phyloP scores from a whole-genome alignment of 345 rosid species.

The Jatropha curcas region DNA sequence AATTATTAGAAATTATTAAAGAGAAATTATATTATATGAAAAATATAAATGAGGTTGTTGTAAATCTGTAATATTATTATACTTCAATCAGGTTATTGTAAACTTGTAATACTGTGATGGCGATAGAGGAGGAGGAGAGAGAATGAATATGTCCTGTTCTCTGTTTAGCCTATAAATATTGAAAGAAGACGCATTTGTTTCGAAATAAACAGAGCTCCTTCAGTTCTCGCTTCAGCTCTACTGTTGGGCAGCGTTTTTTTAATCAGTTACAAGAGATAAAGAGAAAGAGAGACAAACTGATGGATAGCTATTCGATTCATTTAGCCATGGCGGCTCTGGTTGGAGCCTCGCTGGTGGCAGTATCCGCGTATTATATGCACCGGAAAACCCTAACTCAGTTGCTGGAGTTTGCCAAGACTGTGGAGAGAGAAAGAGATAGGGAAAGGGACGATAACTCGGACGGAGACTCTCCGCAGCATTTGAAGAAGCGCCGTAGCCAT shows the following conservation, averaged over 20 bases:
- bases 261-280: no score
- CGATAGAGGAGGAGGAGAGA: background rate
- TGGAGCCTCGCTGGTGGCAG: constrained; percentile 93
- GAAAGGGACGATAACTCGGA: constrained; percentile 45
- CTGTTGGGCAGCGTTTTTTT: background rate
- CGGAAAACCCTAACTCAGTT: constrained; percentile 86
- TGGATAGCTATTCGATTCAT: constrained; percentile 80
- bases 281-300: constrained; percentile 11
- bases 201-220: background rate
- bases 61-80: no score
- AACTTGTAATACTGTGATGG: no score
- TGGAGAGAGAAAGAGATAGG: constrained; percentile 55
- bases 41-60: no score
- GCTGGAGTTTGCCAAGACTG: constrained; percentile 83
- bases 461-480: constrained; percentile 50
- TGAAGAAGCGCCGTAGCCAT: constrained; percentile 43
- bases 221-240: background rate
- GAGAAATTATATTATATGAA: no score
- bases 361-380: constrained; percentile 90
- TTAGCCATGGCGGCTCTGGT: constrained; percentile 96
- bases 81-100: no score
- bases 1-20: no score
- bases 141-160: background rate
- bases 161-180: constrained; percentile 25
- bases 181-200: background rate